Base-by-base conservation (phyloP, 257 asterid species). In the Knoxia roxburghii region DNA sequence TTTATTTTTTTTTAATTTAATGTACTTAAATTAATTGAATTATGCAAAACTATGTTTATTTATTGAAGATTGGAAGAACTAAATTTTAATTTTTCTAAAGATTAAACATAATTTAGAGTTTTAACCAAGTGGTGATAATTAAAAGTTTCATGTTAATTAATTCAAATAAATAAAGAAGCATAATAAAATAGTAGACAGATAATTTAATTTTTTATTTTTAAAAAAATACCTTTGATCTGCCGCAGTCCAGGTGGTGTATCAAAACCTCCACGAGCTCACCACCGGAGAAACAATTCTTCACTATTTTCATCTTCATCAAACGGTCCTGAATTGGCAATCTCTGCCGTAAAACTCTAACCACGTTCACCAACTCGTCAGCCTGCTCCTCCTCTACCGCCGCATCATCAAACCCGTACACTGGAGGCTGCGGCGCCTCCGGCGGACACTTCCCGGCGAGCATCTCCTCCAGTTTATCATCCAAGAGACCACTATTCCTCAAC, bases 241-340 rank as follows among this genome's bases (percentile, higher is more conserved):
- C 95, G 72, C 95, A 88, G 65, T 88, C 91, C 78, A 90, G 66
- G 60, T 86, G 94, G 76, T 84, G 85, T 1, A 85, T 84, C 74
- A 93, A 73, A 24, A 83, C 90, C 79, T 85, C 96, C 67, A 90
- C 95, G 26, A 90, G 91, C 77, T 90, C 95, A 0, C 82, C 80
- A 1, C 96, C 99, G 52, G 84, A 76, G 85, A 93, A 93, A 68
- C 99, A 90, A 68, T 90, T 90, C 82, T 79, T 84, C 30, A 90
- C 91, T 29, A 90, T 79, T 73, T 88, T 93, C 96, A 94, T 85
- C 87, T 83, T 94, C 86, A 71, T 82, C 39, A 94, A 63, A 13
- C 97, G 82, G 61, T 94, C 96, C 74, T 83, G 95, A 54, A 94
- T 94, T n/a, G 99, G 97, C 27, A 94, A 81, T 67, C 77, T 82